These are phyloP conservation scores for Sordariomycetes sp. DNA, from an alignment of 2,329 filamentous ascomycete genomes.

Conservation along the genomic window DNA sequence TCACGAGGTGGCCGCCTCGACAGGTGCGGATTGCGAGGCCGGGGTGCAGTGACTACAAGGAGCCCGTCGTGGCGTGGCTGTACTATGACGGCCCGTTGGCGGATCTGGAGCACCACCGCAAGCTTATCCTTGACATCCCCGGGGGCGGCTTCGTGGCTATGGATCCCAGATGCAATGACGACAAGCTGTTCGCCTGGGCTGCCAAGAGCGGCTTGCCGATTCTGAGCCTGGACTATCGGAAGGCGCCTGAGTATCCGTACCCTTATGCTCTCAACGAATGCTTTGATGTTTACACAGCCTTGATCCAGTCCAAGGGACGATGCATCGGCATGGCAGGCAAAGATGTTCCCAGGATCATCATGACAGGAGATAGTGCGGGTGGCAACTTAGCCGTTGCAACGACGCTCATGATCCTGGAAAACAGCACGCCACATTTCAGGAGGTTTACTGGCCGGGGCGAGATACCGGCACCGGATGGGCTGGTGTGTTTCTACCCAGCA, in stretches of 20 bases:
- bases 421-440: slow-evolving; percentile 35
- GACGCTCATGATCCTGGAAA: slow-evolving; percentile 83
- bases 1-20: slow-evolving; percentile 74
- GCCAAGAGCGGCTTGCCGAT: slow-evolving; percentile 82
- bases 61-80: slow-evolving; percentile 78
- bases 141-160: slow-evolving; percentile 96
- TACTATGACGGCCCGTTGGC: slow-evolving; percentile 87
- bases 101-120: slow-evolving; percentile 65
- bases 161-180: slow-evolving; percentile 89
- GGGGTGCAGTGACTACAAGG: slow-evolving; percentile 67
- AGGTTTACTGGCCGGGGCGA: slow-evolving; percentile 29
- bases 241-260: slow-evolving; percentile 41
- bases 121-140: slow-evolving; percentile 79
- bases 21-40: slow-evolving; percentile 80
- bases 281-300: slow-evolving; percentile 34
- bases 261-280: slow-evolving; percentile 40
- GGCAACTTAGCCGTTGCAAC: slow-evolving; percentile 52
- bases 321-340: slow-evolving; percentile 34
- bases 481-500: slow-evolving; percentile 81
- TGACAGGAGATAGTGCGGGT: slow-evolving; percentile 40
- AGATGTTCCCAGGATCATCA: slow-evolving; percentile 27
- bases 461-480: slow-evolving; percentile 66
- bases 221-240: slow-evolving; percentile 76
- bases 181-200: slow-evolving; percentile 89
- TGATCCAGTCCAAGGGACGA: slow-evolving; percentile 25